Evolutionary conservation across 352 stramenopile genomes (phyloP), one percentile per base, ranked within the genome.

Genomic region (Phytophthora aleatoria): DNA sequence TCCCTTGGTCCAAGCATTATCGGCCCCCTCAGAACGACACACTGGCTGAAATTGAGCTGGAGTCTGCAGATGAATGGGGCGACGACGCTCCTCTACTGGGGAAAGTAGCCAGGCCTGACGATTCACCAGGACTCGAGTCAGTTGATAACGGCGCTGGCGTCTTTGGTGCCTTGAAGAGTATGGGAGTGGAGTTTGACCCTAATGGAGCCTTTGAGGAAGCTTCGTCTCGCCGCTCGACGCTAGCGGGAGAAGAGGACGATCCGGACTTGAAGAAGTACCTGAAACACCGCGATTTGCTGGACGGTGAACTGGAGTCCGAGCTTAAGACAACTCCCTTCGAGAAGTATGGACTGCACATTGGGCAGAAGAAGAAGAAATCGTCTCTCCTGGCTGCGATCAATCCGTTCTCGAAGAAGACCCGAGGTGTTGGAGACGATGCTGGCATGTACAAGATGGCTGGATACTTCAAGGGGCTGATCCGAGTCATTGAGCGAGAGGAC

Each of bases 391-490:
- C 74, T 11, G 73, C 84, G 26, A 73, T 94, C 10, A 92, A 92
- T 48, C 74, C 80, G 9, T 92, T 91, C 60, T 82, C 78, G 12
- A 92, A 88, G 66, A 94, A 92, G 52, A 60, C 69, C 49, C 36
- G 67, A 7, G 42, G 58, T 20, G n/a, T 76, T 64, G 24, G 57
- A 26, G 68, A 71, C 39, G 82, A 84, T 12, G 74, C 68, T 11
- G 81, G 79, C 4, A 71, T 85, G 33, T 93, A 90, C 73, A 91
- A 93, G 64, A 81, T 89, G 31, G 89, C 89, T 24, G 92, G 90
- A 2, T 81, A 85, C 26, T 97, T 98, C 63, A 98, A 98, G 79
- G 92, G 90, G 16, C 61, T 98, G 36, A 87, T 97, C n/a, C 86
- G 92, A 20, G 76, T 98, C 13, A 87, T 97, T 27, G 74, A 92